These are phyloP conservation scores for Sphagnum contortum DNA, from an alignment of 225 moss, liverwort and hornwort species.

Conservation along the genomic window DNA sequence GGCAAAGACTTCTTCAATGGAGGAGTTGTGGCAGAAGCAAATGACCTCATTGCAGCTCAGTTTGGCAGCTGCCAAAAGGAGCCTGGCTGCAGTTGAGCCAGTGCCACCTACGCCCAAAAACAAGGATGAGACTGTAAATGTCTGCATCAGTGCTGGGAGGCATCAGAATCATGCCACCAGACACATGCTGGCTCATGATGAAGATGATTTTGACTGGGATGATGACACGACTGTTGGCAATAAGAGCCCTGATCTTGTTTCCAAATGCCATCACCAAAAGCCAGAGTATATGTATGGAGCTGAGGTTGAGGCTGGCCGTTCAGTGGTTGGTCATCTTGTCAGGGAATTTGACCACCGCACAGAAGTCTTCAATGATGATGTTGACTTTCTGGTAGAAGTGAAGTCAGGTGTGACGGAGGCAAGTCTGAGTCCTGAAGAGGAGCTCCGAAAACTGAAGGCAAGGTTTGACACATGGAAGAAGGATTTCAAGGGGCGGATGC, in stretches of 20 bases:
- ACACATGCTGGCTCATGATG: slow-evolving; percentile 46
- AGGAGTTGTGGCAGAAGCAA: slow-evolving; percentile 64
- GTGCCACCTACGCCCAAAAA: slow-evolving; percentile 9
- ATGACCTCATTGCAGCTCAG: slow-evolving; percentile 48
- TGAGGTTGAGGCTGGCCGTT: slow-evolving; percentile 50
- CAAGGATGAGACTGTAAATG: slow-evolving; percentile 38
- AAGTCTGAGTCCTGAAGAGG: slow-evolving; percentile 57
- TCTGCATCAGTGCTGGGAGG: slow-evolving; percentile 35
- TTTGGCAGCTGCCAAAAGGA: slow-evolving; percentile 42
- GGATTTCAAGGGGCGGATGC: slow-evolving; percentile 52
- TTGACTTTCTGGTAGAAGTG: slow-evolving; percentile 64
- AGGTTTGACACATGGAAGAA: slow-evolving; percentile 68
- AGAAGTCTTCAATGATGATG: slow-evolving; percentile 59
- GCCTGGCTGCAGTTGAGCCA: slow-evolving; percentile 36
- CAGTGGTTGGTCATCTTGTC: slow-evolving; percentile 52
- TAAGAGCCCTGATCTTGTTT: slow-evolving; percentile 23
- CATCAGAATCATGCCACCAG: slow-evolving; percentile 24
- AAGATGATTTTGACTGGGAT: slow-evolving; percentile 58
- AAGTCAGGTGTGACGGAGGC: slow-evolving; percentile 63
- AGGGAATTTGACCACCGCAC: slow-evolving; percentile 61
- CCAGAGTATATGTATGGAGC: slow-evolving; percentile 19
- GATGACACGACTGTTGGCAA: slow-evolving; percentile 56
- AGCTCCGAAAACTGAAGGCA: slow-evolving; percentile 45
- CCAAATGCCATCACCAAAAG: no score
- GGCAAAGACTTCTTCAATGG: slow-evolving; percentile 50